phyloP scores from a whole-genome alignment of 2,329 filamentous ascomycete genomes.

The Hypoxylon sp. region DNA sequence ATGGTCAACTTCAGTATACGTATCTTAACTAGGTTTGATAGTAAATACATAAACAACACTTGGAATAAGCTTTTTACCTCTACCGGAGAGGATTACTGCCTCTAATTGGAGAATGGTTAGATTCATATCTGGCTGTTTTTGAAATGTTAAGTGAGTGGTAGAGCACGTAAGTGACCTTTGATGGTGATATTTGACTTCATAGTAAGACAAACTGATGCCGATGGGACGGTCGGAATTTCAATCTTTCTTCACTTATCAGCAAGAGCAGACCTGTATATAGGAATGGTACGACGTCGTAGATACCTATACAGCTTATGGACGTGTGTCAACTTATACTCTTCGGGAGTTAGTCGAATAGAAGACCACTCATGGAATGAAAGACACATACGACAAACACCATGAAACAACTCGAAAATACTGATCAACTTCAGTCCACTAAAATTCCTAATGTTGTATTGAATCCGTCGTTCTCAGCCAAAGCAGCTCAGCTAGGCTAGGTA shows the following conservation, averaged over 20 bases:
- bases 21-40: slow-evolving; percentile 20
- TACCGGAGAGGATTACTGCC: background rate
- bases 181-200: background rate
- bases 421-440: background rate
- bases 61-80: slow-evolving; percentile 1
- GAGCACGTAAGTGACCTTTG: too few species aligned
- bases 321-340: too few species aligned
- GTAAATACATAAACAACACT: slow-evolving; percentile 7
- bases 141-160: background rate
- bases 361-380: too few species aligned
- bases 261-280: too few species aligned
- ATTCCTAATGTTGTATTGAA: slow-evolving; percentile 3
- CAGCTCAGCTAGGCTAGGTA: background rate
- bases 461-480: slow-evolving; percentile 6
- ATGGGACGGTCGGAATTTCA: too few species aligned
- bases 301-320: too few species aligned
- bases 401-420: too few species aligned
- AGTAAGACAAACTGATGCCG: too few species aligned
- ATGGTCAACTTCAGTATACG: slow-evolving; percentile 6
- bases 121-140: background rate
- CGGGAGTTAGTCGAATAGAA: background rate
- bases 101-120: background rate
- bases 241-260: too few species aligned
- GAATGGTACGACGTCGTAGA: too few species aligned
- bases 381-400: too few species aligned